Evolutionary conservation across 192 early-diverging fungal species (phyloP), one percentile per base, ranked within the genome.

Genomic region (Phycomyces blakesleeanus): DNA sequence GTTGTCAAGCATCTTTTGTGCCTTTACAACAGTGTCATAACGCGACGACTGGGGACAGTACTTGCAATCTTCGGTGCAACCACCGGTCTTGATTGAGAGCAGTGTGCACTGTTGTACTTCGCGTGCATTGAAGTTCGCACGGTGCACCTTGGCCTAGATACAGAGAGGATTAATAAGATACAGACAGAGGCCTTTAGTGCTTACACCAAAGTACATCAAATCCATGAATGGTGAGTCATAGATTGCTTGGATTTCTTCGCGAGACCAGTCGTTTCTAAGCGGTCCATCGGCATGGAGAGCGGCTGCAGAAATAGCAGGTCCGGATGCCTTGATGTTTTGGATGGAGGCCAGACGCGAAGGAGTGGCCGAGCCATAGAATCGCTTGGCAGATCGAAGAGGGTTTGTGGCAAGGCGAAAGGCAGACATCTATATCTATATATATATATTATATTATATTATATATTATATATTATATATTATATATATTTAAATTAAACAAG

Each of bases 41-140:
- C 74, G 70, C 18, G 88, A 90, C 16, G 91, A 92, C 64, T 92
- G 91, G 9, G 88, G 88, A 72, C 87, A 88, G 72, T 92, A 92
- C 51, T 88, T 81, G 74, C 91, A 92, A 73, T 92, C 91, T 70
- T 92, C 91, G 14, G 82, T 79, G 66, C 91, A 92, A 22, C 91
- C 91, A 55, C 91, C 91, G 20, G 91, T 90, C 76, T 92, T 92
- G 78, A 92, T 92, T 56, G 80, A 84, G 49, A 90, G 62, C 4
- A 92, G 76, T 9, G 91, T 92, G 72, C 87, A 91, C 68, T 89
- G 89, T 77, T 92, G 91, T 20, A 92, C 88, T 34, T 81, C 83
- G 40, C 81, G 71, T 11, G 86, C 78, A 73, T 91, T 80, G 68
- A 83, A 83, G 76, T 87, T 72, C 26, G 77, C 63, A 56, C 91